Conservation (phyloP, 805 yeast species). For the Schizosaccharomyces lindneri region DNA sequence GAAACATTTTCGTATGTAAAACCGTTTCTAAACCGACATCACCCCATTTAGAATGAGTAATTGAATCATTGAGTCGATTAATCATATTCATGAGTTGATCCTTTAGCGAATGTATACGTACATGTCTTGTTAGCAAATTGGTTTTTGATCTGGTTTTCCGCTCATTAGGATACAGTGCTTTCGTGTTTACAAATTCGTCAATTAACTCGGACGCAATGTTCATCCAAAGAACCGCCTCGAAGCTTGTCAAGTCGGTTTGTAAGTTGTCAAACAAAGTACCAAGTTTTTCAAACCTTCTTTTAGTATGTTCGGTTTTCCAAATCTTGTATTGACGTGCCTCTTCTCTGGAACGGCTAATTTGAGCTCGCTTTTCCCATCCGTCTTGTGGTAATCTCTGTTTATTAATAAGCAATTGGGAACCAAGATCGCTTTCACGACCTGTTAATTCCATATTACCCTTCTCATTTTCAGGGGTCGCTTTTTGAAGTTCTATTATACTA, state of each 20-base stretch:
- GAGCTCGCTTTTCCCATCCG: not conserved
- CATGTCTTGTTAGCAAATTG: slow-evolving; percentile 30
- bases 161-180: slow-evolving; percentile 57
- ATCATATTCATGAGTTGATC: slow-evolving; percentile 47
- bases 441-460: not conserved
- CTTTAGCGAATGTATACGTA: slow-evolving; percentile 28
- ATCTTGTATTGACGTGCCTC: not conserved
- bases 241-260: slow-evolving; percentile 4
- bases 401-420: not conserved
- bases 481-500: slow-evolving; percentile 9
- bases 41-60: slow-evolving; percentile 26
- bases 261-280: slow-evolving; percentile 5
- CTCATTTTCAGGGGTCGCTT: not conserved
- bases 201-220: slow-evolving; percentile 60
- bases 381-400: not conserved
- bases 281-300: slow-evolving; percentile 2
- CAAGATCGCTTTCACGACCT: not conserved
- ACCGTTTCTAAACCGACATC: slow-evolving; percentile 14
- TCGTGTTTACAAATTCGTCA: slow-evolving; percentile 55
- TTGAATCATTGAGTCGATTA: slow-evolving; percentile 11
- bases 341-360: not conserved
- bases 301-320: not conserved
- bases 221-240: slow-evolving; percentile 58
- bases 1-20: slow-evolving; percentile 17
- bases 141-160: slow-evolving; percentile 47